Base-by-base conservation (phyloP, 371 early-diverging fungal genomes). In the Globomyces sp. region DNA sequence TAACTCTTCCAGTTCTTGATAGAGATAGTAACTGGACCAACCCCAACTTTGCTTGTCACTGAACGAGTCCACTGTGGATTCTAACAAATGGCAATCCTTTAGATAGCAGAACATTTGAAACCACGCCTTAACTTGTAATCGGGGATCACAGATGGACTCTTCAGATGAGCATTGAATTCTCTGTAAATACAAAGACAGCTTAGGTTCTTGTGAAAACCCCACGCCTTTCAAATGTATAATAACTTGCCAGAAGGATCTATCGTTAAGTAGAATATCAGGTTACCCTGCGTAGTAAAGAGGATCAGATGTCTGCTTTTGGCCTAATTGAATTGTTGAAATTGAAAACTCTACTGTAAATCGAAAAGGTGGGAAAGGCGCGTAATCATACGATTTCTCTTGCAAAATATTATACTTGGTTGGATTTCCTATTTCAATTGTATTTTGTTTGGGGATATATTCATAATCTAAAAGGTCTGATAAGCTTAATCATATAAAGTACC, bases 51-150 rank as follows among this genome's bases (percentile, higher is more conserved):
- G 55, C 9, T 55, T 55, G 3, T 39, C 39, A 9, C 40, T 36
- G n/a, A 55, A 55, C 13, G 36, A 36, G n/a, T 55, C 55, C 6
- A 40, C 40, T 40, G 36, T 55, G 55, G 40, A 39, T 39, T 55
- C 55, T 40, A 55, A 55, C 55, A 39, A 40, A n/a, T 39, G 40
- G 39, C 55, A 55, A 8, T 55, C 40, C 40, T 36, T 55, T 24
- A 55, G 40, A 55, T 39, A 55, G 55, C 55, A 55, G 39, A 55
- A 55, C 39, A 55, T 36, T n/a, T 55, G 55, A 40, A 55, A 55
- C 55, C 55, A 55, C 39, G 55, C 55, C 40, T 40, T 24, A 55
- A 55, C 40, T 24, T 36, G 5, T n/a, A 39, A 39, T 55, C 55
- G 36, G 39, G 40, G 40, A 3, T 55, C 55, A 39, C 36, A 39